Conservation (phyloP, 2,329 filamentous ascomycete genomes). For the Sporothrix protearum region DNA sequence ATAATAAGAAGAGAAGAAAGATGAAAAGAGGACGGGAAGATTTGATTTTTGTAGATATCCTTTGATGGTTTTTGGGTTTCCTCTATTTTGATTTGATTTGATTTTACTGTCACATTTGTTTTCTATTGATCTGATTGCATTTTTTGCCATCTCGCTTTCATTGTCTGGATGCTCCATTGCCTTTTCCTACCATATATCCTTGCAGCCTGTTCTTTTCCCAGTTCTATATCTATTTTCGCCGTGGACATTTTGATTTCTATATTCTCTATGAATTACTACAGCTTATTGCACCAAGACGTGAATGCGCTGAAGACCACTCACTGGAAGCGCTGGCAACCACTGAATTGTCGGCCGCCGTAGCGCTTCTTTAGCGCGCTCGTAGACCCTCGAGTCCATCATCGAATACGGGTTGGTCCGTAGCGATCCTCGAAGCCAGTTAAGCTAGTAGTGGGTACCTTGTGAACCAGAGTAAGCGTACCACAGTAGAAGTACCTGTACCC, state of each 20-base stretch:
- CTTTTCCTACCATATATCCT: not conserved
- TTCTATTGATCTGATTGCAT: not conserved
- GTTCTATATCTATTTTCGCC: not conserved
- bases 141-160: not conserved
- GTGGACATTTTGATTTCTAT: not conserved
- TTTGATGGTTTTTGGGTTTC: not conserved
- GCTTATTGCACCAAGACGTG: not conserved
- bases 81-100: not conserved
- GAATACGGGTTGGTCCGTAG: constrained; percentile 10
- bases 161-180: not conserved
- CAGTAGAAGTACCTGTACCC: not conserved
- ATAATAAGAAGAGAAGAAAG: not conserved
- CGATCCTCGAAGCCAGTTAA: not conserved
- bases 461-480: not conserved
- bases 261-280: not conserved
- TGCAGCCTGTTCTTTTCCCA: not conserved
- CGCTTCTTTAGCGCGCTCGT: not conserved
- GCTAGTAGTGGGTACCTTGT: not conserved
- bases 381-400: not conserved
- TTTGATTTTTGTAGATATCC: constrained; percentile 8
- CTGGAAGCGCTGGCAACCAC: not conserved
- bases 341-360: not conserved
- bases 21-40: not conserved
- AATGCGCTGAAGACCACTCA: not conserved
- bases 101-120: not conserved